These are phyloP conservation scores for Aspergillus tubingensis DNA, from an alignment of 2,329 filamentous ascomycete species.

Conservation along the genomic window DNA sequence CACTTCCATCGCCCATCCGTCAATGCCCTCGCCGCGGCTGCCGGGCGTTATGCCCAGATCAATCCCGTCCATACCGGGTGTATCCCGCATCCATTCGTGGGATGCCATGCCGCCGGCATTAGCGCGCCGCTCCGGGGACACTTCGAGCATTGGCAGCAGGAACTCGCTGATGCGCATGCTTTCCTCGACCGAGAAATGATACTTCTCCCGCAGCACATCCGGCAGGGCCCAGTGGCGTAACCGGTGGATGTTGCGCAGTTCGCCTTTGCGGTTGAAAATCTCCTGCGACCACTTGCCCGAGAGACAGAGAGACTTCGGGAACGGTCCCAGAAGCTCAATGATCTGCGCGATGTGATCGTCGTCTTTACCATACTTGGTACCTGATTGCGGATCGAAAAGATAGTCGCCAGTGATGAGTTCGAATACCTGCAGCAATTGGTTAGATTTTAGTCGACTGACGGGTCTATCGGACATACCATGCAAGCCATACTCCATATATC, in stretches of 20 bases:
- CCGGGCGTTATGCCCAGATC: slow-evolving; percentile 76
- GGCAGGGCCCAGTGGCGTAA: slow-evolving; percentile 93
- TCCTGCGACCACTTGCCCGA: slow-evolving; percentile 97
- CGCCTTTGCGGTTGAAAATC: slow-evolving; percentile 97
- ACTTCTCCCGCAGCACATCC: slow-evolving; percentile 93
- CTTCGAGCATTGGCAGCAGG: slow-evolving; percentile 84
- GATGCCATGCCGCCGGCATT: slow-evolving; percentile 96
- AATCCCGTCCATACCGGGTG: slow-evolving; percentile 82
- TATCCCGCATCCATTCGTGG: slow-evolving; percentile 79
- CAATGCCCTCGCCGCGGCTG: slow-evolving; percentile 85
- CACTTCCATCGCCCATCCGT: slow-evolving; percentile 88
- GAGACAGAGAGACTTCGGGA: slow-evolving; percentile 88
- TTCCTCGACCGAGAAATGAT: slow-evolving; percentile 87
- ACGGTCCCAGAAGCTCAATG: slow-evolving; percentile 91
- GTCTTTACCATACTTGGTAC: slow-evolving; percentile 98
- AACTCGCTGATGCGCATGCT: slow-evolving; percentile 78
- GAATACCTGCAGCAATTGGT: slow-evolving; percentile 62
- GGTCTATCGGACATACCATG: slow-evolving; percentile 69
- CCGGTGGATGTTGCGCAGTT: slow-evolving; percentile 94
- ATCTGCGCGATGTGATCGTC: slow-evolving; percentile 99
- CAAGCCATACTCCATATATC: slow-evolving; percentile 99
- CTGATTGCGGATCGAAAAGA: slow-evolving; percentile 95
- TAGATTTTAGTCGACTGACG: neutral
- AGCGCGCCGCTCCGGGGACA: slow-evolving; percentile 82
- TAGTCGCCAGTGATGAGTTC: slow-evolving; percentile 98